Evolutionary conservation across 73 alveolate species (phyloP).

Genomic region (Paramecium sexaurelia): DNA sequence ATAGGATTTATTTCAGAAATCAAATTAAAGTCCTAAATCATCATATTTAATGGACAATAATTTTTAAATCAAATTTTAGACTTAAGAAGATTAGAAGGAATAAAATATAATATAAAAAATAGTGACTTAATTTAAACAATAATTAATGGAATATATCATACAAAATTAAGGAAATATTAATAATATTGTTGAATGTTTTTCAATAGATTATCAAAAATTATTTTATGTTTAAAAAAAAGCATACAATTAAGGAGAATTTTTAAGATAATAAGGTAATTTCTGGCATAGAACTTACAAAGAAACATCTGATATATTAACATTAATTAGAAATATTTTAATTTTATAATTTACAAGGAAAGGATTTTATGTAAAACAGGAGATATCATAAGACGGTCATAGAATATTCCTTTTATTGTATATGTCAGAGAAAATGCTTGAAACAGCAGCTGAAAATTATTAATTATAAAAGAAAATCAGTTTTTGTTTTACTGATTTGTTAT

Average conservation of each 20-base stretch:
- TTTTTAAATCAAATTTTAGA: not conserved
- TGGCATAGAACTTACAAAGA: conserved; percentile 2
- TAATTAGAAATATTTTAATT: not conserved
- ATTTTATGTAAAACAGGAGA: not conserved
- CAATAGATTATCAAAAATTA: not conserved
- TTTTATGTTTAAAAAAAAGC: not conserved
- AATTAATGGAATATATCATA: not conserved
- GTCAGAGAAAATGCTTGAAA: not conserved
- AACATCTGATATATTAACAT: not conserved
- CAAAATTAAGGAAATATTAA: not conserved
- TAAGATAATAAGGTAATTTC: not conserved
- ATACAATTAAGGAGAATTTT: not conserved
- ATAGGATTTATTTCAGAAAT: not conserved
- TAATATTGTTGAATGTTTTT: not conserved
- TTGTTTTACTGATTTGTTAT: conserved; percentile 21
- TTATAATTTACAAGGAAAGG: not conserved
- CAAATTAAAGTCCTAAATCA: not conserved
- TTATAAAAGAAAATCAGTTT: not conserved
- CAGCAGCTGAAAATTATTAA: not conserved
- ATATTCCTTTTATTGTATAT: not conserved
- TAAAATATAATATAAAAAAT: not conserved
- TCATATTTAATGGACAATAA: not conserved
- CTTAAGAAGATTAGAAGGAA: not conserved
- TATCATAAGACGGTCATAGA: not conserved
- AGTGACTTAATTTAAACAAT: not conserved